Evolutionary conservation across 2,329 filamentous ascomycete genomes (phyloP).

Genomic region (Trichoderma semiorbis): DNA sequence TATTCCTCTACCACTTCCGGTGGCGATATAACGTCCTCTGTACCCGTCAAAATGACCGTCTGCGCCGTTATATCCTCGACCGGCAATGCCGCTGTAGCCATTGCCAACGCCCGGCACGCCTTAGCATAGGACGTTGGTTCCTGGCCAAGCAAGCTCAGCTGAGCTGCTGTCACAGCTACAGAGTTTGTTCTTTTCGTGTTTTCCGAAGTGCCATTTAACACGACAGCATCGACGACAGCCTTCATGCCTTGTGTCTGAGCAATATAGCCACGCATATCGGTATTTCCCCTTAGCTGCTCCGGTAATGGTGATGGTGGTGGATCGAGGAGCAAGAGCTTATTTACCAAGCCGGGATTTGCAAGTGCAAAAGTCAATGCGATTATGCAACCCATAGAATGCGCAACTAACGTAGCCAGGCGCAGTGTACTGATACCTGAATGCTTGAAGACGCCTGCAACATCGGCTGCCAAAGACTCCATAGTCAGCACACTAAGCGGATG

Average conservation of each 20-base stretch:
- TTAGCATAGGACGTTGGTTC: neutral
- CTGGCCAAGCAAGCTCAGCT: neutral
- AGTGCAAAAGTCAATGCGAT: conserved; percentile 1
- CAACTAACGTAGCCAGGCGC: neutral
- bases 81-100: neutral
- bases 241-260: neutral
- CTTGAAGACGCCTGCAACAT: neutral
- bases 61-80: too few relatives aligned
- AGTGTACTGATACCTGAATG: neutral
- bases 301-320: neutral
- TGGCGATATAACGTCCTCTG: too few relatives aligned
- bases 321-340: neutral
- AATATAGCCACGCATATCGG: neutral
- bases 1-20: too few relatives aligned
- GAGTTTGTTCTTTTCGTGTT: neutral
- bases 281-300: neutral
- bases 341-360: neutral
- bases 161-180: neutral
- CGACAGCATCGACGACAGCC: neutral
- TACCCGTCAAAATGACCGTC: too few relatives aligned
- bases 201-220: neutral
- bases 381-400: neutral
- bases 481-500: conserved; percentile 1
- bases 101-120: neutral
- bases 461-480: neutral